These are phyloP conservation scores for Arabidopsis thaliana DNA, from an alignment of 345 rosid species.

Conservation along the genomic window DNA sequence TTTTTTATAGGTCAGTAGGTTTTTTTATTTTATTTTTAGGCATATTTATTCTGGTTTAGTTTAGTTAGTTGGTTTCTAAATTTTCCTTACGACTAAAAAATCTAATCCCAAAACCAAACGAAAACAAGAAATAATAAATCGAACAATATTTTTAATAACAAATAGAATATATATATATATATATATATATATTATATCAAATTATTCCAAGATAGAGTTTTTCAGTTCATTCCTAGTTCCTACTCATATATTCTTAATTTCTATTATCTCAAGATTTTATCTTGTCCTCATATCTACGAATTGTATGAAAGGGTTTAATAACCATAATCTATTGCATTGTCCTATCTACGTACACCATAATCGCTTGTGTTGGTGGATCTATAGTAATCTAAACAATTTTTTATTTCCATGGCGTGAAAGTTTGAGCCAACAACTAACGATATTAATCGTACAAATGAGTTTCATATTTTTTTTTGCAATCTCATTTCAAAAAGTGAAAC, in stretches of 20 bases:
- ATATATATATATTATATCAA: no score
- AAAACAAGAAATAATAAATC: neutral
- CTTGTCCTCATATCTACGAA: neutral
- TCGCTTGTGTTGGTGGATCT: neutral
- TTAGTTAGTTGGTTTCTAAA: neutral
- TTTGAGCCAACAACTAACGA: neutral
- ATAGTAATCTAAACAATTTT: neutral
- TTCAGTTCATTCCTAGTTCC: neutral
- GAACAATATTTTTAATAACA: neutral
- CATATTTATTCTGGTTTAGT: neutral
- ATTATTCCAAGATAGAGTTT: neutral
- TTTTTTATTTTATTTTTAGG: neutral
- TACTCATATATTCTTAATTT: neutral
- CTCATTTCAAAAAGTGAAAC: neutral
- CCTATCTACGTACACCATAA: neutral
- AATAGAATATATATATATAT: no score
- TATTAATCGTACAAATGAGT: neutral
- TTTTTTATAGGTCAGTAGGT: neutral
- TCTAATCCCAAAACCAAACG: neutral
- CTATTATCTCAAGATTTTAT: neutral
- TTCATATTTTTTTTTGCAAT: neutral
- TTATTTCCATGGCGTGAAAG: neutral
- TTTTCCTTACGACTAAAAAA: neutral
- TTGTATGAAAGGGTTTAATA: no score
- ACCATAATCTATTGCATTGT: no score